Base-by-base conservation (phyloP, 2,329 filamentous ascomycete species). In the Sporothrix phasma region DNA sequence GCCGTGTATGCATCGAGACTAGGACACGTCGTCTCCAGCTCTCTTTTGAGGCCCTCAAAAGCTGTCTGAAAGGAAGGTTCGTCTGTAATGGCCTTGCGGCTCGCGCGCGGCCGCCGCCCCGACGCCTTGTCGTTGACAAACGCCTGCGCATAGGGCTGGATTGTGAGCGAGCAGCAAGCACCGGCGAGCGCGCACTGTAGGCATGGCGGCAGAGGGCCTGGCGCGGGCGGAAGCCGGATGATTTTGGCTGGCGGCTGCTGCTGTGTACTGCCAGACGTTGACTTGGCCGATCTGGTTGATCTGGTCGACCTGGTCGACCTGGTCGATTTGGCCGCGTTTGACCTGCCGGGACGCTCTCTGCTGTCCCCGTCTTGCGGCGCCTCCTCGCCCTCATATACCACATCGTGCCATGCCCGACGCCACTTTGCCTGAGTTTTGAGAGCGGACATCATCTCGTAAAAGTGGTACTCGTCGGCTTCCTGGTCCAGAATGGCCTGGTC, bases 131-230 rank as follows among this genome's bases (percentile, higher is more conserved):
- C 67, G 34, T 67, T 63, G 29, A 11, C 31, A 39, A 56, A 66
- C 3, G 24, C 64, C 19, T 29, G 59, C 0, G 63, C 62, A n/a
- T 66, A 66, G 5, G 65, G 66, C 19, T 2, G 19, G 7, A 56
- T 59, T 15, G 67, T 65, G 58, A 68, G 62, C 53, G 66, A 69
- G 66, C 69, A 68, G 61, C 64, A 61, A 26, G 64, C 24, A 5
- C 65, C 63, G 5, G 56, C 61, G 17, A 60, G 54, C 5, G 65
- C 62, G 29, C 68, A 69, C 60, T 66, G 68, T 39, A 69, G 62
- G 51, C 68, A 69, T 2, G 68, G 67, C 45, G 64, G 61, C 24
- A 65, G 66, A 8, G 64, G 66, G 15, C 37, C 24, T 26, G 66
- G 67, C 43, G 26, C 11, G 3, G 54, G 66, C 26, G 64, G 64